Percentiles rank a stretch among this genome's conserved stretches.
Evolutionary conservation across 192 early-diverging fungal genomes (phyloP).

Genomic region (Spizellomyces punctatus): DNA sequence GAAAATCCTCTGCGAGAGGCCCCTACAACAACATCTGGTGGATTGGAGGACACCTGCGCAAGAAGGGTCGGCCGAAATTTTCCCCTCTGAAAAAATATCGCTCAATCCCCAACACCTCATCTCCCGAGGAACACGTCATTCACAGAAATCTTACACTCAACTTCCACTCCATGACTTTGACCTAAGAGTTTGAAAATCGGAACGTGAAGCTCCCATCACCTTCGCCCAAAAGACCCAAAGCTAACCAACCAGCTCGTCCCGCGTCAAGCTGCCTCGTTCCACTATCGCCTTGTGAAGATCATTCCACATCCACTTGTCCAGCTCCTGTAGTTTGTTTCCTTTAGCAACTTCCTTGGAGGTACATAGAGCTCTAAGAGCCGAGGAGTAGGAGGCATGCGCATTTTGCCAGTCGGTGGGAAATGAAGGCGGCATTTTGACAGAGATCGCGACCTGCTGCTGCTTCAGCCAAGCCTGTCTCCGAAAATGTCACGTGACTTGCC

Average conservation of each 20-base stretch:
- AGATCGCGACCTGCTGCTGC: no score
- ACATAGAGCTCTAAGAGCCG: conserved; percentile 6
- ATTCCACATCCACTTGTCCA: conserved; percentile 23
- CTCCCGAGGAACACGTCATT: not conserved
- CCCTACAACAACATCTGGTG: not conserved
- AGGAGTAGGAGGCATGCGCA: not conserved
- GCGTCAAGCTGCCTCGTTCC: not conserved
- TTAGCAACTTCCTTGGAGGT: conserved; percentile 14
- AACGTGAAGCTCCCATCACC: not conserved
- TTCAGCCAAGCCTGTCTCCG: no score
- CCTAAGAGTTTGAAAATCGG: not conserved
- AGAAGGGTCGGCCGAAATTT: conserved; percentile 21
- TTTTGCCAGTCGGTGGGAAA: no score
- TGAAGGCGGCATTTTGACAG: no score
- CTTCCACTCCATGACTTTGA: conserved; percentile 20
- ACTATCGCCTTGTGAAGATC: not conserved
- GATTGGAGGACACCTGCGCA: conserved; percentile 8
- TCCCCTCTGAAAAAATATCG: not conserved
- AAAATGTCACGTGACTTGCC: no score
- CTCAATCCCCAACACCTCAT: not conserved
- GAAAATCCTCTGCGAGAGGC: conserved; percentile 8
- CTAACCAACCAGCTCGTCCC: not conserved
- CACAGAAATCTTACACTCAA: conserved; percentile 2
- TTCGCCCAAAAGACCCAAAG: not conserved
- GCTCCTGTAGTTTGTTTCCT: conserved; percentile 5